These are phyloP conservation scores for Circinella minor DNA, from an alignment of 371 early-diverging fungal species.

Conservation along the genomic window DNA sequence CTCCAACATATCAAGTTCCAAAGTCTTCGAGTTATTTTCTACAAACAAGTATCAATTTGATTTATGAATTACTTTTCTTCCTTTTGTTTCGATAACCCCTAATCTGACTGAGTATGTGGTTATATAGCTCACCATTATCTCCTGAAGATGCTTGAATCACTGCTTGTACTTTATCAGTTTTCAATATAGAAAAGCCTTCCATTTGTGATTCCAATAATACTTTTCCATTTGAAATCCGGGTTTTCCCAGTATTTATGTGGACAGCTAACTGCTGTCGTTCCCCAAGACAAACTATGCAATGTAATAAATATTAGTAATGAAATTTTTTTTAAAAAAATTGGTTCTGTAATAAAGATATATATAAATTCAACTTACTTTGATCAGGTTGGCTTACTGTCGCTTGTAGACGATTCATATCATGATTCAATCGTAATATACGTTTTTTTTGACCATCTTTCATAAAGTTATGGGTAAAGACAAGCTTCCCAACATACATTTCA, in stretches of 20 bases:
- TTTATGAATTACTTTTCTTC: neutral
- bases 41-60: too few relatives aligned
- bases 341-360: neutral
- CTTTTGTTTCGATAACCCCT: neutral
- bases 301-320: neutral
- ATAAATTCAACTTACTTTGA: constrained; percentile 30
- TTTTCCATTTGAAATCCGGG: constrained; percentile 25
- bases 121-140: neutral
- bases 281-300: constrained; percentile 42
- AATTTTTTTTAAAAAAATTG: too few relatives aligned
- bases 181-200: constrained; percentile 45
- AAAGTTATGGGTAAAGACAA: constrained; percentile 65
- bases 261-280: constrained; percentile 49
- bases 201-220: constrained; percentile 43
- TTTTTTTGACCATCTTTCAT: constrained; percentile 65
- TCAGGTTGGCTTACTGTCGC: constrained; percentile 42
- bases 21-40: constrained; percentile 14
- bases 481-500: constrained; percentile 59
- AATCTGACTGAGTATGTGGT: too few relatives aligned
- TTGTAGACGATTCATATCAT: constrained; percentile 42
- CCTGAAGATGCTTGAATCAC: neutral
- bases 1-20: constrained; percentile 51
- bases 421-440: constrained; percentile 60
- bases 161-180: constrained; percentile 19
- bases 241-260: constrained; percentile 30